Conservation (phyloP, 176 grass and related monocot species). For the Musa beccarii region DNA sequence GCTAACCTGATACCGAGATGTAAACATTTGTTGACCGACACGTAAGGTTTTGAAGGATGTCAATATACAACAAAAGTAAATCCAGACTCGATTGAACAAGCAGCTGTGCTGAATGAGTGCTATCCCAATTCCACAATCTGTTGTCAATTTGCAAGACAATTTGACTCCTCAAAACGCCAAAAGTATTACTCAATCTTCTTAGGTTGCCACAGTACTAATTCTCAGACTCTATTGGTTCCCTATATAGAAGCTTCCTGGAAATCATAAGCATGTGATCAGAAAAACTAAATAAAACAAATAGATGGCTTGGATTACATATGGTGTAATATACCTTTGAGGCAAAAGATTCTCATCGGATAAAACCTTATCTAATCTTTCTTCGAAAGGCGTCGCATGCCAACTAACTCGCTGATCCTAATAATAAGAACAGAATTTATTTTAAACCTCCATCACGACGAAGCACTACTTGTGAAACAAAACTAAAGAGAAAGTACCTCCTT, state of each 20-base stretch:
- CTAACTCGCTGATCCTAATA: constrained; percentile 61
- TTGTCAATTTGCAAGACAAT: not conserved
- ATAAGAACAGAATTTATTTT: not conserved
- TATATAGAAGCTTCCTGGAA: constrained; percentile 13
- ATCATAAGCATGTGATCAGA: not conserved
- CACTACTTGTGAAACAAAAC: not conserved
- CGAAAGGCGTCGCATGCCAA: constrained; percentile 66
- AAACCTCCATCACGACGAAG: constrained; percentile 5
- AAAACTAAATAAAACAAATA: not conserved
- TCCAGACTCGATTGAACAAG: too few species aligned
- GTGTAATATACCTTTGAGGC: constrained; percentile 34
- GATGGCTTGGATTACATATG: not conserved
- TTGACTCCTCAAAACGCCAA: too few species aligned
- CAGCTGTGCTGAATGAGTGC: too few species aligned
- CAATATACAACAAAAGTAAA: too few species aligned
- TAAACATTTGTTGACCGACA: too few species aligned
- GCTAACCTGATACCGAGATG: too few species aligned
- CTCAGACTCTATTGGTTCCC: constrained; percentile 6
- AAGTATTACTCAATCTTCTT: too few species aligned
- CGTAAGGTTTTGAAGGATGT: too few species aligned
- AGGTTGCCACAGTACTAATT: not conserved
- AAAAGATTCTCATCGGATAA: constrained; percentile 40
- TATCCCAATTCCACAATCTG: not conserved
- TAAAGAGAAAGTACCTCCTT: constrained; percentile 43
- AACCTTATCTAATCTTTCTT: constrained; percentile 65